Evolutionary conservation across 2,329 filamentous ascomycete species (phyloP), one percentile per base, ranked within the genome.

Genomic region (Hirsutella thompsonii): DNA sequence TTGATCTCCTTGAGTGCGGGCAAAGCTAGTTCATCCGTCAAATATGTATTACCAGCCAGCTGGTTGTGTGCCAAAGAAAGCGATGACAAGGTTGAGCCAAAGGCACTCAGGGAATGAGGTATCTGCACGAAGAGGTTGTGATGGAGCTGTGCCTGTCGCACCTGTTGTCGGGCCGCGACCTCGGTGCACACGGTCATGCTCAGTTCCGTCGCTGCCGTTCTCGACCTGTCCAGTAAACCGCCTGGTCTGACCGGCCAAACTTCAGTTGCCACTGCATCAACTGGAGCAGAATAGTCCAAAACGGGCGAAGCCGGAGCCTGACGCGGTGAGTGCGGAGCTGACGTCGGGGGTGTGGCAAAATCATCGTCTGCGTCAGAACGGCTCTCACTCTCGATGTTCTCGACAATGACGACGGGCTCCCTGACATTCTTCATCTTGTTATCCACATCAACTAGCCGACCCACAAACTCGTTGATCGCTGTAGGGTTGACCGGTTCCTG

Each of bases 61-160:
- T 83, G 74, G 55, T 94, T 93, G 52, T 86, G 74, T 2, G 85
- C 76, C 20, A 94, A 57, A 38, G 83, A 85, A 14, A 94, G 69
- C 1, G 77, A 73, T 0, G 77, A 79, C 32, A 96, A 61, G 2
- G 78, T 81, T 13, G 76, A 68, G 2, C 81, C 76, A 46, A 94
- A 81, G 51, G 82, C 78, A 16, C 72, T 76, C 11, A 95, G 67
- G 0, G 81, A 76, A 20, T 72, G 66, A 0, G 90, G 89, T 3
- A 95, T 73, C 4, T 62, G 61, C 0, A 74, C 72, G 42, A 95
- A 75, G 1, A 76, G 68, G 56, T 95, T 96, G 54, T 85, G 79
- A 41, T 89, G 80, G 32, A 95, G 67, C 45, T 81, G 76, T 1
- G 92, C 59, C 36, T 76, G 68, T 32, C 57, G 69, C 42, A 72